Evolutionary conservation across 495 filamentous ascomycete species (phyloP), one percentile per base, ranked within the genome.

Genomic region (Neurospora intermedia): DNA sequence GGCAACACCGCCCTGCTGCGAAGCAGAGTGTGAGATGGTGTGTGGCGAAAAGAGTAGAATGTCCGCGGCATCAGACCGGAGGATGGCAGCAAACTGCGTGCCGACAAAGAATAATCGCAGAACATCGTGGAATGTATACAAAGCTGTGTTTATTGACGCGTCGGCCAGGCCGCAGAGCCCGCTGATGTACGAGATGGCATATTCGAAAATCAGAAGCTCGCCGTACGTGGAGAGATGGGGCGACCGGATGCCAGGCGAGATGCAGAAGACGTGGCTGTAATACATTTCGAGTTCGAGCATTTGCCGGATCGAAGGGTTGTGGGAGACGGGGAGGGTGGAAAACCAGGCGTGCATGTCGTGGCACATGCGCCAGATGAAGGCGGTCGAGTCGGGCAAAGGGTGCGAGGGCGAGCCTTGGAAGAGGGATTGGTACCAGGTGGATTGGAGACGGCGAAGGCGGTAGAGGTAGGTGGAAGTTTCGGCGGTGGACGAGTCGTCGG

Each of bases 201-300:
- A 89, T 75, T 95, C 93, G 78, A 96, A 97, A 43, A 97, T 90
- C 42, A 96, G 85, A 11, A 88, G 82, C 75, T 91, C 89, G 48
- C 87, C 91, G 76, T 93, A 92, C 15, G 90, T 85, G 39, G 86
- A 88, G 38, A 91, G 84, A 0, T 84, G 81, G 6, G 91, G 89
- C n/a, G 88, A 85, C 75, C 89, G 84, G 5, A 89, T 87, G 31
- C 89, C 91, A 1, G 93, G 92, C 3, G 93, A 92, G 10, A 97
- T 84, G 72, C 93, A 90, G 80, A 96, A 92, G 66, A 96, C 89
- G 73, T 90, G 94, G 75, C 91, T 93, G 80, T 96, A 98, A 13
- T 94, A 85, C 71, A 93, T 80, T 81, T 98, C 94, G 18, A 96
- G 86, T 70, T 92, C 88, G 73, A 96, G 91, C 73, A 93, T 87